Base-by-base conservation (phyloP, 2,329 filamentous ascomycete species). In the Thielaviopsis euricoi region DNA sequence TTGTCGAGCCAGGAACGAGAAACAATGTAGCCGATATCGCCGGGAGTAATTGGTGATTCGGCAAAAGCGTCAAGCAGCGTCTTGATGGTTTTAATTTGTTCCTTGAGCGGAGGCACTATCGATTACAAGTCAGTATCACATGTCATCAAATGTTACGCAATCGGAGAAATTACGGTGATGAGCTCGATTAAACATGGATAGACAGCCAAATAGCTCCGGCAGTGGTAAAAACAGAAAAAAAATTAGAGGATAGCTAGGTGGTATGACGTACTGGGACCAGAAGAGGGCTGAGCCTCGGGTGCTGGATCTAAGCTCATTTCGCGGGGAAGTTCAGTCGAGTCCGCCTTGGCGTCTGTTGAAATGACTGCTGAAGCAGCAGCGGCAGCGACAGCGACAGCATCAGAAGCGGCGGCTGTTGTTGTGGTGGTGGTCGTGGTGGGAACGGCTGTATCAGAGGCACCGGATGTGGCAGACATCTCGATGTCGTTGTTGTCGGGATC, bases 1-100 rank as follows among this genome's bases (percentile, higher is more conserved):
- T 81, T 80, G 58, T 79, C 76, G 37, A 96, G 76, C 93, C 93
- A 97, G 60, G 76, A 76, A 55, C 77, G 79, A 1, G 90, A 94
- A 4, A 97, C 80, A 21, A 95, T 71, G 64, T 84, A 95, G 15
- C 85, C 87, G 57, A 81, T 77, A 60, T 87, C 80, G n/a, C 84
- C 84, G 61, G 90, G 86, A 60, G 80, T 71, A n/a, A 83, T 68
- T 7, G 79, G 75, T 0, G 68, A 67, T 52, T 77, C 74, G n/a
- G 71, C 69, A 53, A 76, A 76, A 12, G 77, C 75, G 62, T 77
- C 71, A 25, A 79, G 68, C 25, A 90, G 71, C 33, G 76, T 75
- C 64, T 80, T 78, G 55, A 96, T 87, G 43, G 81, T 81, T 59
- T 78, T 79, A 60, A 95, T 82, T 69, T 96, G 91, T 59, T 77